phyloP scores from a whole-genome alignment of 225 moss, liverwort and hornwort species.

The Marchantia paleacea region DNA sequence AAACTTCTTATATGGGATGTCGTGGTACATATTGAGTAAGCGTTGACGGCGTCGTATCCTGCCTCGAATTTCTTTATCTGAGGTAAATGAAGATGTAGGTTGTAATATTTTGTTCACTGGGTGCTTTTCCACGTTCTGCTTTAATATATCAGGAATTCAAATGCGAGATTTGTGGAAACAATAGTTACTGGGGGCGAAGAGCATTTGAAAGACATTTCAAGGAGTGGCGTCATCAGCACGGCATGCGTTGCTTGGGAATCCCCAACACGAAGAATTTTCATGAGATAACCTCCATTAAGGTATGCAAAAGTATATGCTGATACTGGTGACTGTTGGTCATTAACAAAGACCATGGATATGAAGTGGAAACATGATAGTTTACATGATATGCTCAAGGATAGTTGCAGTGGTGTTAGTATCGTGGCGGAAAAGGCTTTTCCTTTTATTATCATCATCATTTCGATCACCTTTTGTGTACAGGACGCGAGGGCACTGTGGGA shows the following conservation, averaged over 20 bases:
- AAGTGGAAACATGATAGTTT: background rate
- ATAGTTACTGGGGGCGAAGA: conserved; percentile 85
- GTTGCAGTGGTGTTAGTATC: background rate
- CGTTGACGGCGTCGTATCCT: no score
- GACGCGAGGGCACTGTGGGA: conserved; percentile 85
- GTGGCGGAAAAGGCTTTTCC: background rate
- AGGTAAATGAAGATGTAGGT: background rate
- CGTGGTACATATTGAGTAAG: no score
- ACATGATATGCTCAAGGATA: no score
- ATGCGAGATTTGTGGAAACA: conserved; percentile 90
- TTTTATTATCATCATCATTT: background rate
- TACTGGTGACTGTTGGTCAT: background rate
- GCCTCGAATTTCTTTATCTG: background rate
- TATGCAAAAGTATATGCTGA: conserved; percentile 12
- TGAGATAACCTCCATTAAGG: conserved; percentile 89
- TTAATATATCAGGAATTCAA: conserved; percentile 64
- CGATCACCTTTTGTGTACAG: conserved; percentile 21
- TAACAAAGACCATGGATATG: background rate
- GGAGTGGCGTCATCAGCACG: conserved; percentile 92
- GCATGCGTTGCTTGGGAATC: conserved; percentile 83
- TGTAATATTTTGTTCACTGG: background rate
- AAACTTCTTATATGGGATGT: background rate
- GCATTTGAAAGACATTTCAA: conserved; percentile 97
- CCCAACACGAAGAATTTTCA: conserved; percentile 88
- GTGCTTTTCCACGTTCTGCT: background rate